Evolutionary conservation across 768 basidiomycete species (phyloP).

Genomic region (Leccinum boreale): DNA sequence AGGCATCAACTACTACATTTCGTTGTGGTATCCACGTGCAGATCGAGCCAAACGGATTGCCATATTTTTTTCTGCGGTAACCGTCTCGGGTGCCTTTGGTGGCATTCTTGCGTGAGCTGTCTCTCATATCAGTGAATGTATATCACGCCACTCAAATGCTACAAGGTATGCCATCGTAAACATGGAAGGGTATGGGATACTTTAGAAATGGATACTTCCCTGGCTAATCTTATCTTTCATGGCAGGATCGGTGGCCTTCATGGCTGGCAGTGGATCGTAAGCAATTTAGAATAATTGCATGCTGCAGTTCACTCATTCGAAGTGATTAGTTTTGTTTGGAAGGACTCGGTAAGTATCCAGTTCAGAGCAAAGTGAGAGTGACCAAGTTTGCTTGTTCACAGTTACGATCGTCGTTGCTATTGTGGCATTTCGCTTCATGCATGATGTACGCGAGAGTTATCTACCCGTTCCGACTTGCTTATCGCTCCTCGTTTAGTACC

Average conservation of each 20-base stretch:
- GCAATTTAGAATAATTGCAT: conserved; percentile 2
- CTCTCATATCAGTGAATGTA: background rate
- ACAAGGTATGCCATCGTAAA: conserved; percentile 33
- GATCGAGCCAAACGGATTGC: conserved; percentile 59
- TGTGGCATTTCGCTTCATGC: conserved; percentile 45
- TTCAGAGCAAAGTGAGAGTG: background rate
- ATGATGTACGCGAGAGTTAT: conserved; percentile 39
- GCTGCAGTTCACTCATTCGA: conserved; percentile 5
- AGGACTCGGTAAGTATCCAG: conserved; percentile 18
- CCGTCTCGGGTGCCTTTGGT: conserved; percentile 51
- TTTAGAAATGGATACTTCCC: conserved; percentile 5
- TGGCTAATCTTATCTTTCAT: background rate
- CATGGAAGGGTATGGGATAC: conserved; percentile 31
- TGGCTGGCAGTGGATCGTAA: conserved; percentile 39
- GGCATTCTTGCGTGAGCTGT: conserved; percentile 43
- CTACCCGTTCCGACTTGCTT: background rate
- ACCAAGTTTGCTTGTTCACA: conserved; percentile 6
- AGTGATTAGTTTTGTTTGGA: conserved; percentile 29
- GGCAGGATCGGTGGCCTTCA: conserved; percentile 28
- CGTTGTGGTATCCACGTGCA: conserved; percentile 56
- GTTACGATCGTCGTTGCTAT: conserved; percentile 21
- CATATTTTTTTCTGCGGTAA: conserved; percentile 62
- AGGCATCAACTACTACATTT: conserved; percentile 44
- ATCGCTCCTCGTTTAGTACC: conserved; percentile 35
- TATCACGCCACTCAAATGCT: background rate